Evolutionary conservation across 2,329 filamentous ascomycete species (phyloP).

Genomic region (Coniochaeta hoffmannii): DNA sequence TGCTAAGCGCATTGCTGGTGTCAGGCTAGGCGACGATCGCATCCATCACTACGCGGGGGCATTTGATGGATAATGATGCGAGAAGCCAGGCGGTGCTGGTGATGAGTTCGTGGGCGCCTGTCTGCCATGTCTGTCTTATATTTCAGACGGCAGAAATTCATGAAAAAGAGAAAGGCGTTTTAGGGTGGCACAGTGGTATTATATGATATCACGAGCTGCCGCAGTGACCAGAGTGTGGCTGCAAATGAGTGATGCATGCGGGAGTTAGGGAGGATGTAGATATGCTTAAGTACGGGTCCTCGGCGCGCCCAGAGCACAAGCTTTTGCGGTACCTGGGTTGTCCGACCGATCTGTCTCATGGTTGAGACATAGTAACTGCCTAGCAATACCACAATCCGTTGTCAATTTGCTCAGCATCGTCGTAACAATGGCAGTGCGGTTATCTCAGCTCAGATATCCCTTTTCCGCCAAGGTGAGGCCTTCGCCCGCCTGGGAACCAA

Average conservation of each 20-base stretch:
- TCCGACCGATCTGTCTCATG: no score
- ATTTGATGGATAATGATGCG: background rate
- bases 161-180: background rate
- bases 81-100: background rate
- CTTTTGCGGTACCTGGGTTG: background rate
- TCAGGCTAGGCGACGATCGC: slow-evolving; percentile 47
- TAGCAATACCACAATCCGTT: no score
- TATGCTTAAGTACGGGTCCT: background rate
- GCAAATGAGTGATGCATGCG: background rate
- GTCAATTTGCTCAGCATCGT: no score
- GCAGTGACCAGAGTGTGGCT: background rate
- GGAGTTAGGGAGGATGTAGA: background rate
- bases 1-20: slow-evolving; percentile 60
- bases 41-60: background rate
- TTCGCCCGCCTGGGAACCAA: no score
- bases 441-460: no score
- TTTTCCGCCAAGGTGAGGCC: no score
- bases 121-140: background rate
- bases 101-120: background rate
- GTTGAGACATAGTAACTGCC: no score
- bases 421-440: no score
- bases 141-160: background rate
- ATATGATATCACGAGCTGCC: background rate
- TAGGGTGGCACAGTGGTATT: background rate
- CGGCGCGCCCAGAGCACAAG: background rate